A percentile compares a stretch with the other conserved stretches of the same genome.
Evolutionary conservation across 208 protist species (phyloP).

Genomic region (Leishmania arabica): DNA sequence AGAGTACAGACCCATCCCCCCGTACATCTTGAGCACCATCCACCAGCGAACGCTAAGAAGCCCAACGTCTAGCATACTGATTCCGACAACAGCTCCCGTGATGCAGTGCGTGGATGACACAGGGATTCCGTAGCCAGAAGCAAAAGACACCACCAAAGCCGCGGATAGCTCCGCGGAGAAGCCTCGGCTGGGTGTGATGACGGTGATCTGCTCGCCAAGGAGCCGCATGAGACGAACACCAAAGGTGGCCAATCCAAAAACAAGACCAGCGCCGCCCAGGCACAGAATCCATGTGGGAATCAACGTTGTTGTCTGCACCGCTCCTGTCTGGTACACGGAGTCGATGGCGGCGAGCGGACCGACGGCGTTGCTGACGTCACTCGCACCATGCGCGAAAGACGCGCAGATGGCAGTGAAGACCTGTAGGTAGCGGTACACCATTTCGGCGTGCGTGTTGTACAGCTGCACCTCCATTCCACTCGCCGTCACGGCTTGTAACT

Average conservation of each 20-base stretch:
- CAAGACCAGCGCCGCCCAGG: conserved; percentile 69
- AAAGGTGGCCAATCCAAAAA: conserved; percentile 75
- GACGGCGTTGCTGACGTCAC: conserved; percentile 87
- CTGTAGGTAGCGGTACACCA: conserved; percentile 82
- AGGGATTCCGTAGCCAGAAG: conserved; percentile 76
- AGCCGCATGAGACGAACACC: conserved; percentile 73
- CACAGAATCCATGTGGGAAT: conserved; percentile 74
- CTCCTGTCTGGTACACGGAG: conserved; percentile 57
- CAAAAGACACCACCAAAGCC: conserved; percentile 77
- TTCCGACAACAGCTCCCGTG: conserved; percentile 85
- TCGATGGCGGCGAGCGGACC: conserved; percentile 79
- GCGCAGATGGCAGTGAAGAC: conserved; percentile 83
- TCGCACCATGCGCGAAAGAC: conserved; percentile 87
- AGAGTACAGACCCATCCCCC: conserved; percentile 73
- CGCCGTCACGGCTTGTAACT: conserved; percentile 10
- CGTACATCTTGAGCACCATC: conserved; percentile 82
- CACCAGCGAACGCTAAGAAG: conserved; percentile 60
- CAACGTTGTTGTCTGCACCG: conserved; percentile 34
- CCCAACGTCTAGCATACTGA: conserved; percentile 79
- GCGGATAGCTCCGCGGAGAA: conserved; percentile 81
- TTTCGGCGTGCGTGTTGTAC: conserved; percentile 57
- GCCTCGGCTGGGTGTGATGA: conserved; percentile 74
- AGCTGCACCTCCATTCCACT: conserved; percentile 57
- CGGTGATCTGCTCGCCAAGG: conserved; percentile 74
- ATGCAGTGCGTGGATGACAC: conserved; percentile 93